Conservation (phyloP, 805 yeast species). For the Candida bentonensis region DNA sequence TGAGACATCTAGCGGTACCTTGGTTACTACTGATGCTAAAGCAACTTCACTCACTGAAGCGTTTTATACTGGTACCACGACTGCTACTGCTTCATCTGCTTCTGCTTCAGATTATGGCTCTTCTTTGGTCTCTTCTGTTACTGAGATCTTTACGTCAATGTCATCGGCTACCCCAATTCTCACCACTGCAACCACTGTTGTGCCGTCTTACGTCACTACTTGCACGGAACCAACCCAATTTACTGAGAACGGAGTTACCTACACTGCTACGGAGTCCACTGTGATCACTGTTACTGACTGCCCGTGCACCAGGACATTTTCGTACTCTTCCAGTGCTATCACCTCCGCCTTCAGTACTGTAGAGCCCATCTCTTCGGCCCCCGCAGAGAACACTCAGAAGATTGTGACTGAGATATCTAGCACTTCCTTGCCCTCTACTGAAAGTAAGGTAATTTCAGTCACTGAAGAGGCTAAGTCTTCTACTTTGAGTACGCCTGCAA, state of each 20-base stretch:
- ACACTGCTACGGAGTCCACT: constrained; percentile 53
- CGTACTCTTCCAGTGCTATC: constrained; percentile 16
- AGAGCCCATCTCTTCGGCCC: constrained; percentile 7
- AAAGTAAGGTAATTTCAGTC: no score
- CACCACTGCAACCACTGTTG: constrained; percentile 7
- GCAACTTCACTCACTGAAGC: no score
- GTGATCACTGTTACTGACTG: constrained; percentile 78
- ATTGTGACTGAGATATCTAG: no score
- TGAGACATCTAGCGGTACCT: no score
- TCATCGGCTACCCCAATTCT: not conserved
- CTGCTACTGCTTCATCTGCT: not conserved
- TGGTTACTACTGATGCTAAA: no score
- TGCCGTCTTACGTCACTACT: constrained; percentile 47
- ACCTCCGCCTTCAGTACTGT: constrained; percentile 6
- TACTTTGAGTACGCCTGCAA: no score
- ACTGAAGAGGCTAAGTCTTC: no score
- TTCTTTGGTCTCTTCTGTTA: not conserved
- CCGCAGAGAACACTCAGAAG: no score
- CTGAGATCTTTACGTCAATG: not conserved
- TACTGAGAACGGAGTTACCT: constrained; percentile 29
- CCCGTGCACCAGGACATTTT: constrained; percentile 56
- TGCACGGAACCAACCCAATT: constrained; percentile 59
- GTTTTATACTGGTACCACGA: no score
- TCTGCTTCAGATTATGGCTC: not conserved
- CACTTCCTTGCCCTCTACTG: no score